Conservation (phyloP, 371 early-diverging fungal species). For the Mortierella sp. region DNA sequence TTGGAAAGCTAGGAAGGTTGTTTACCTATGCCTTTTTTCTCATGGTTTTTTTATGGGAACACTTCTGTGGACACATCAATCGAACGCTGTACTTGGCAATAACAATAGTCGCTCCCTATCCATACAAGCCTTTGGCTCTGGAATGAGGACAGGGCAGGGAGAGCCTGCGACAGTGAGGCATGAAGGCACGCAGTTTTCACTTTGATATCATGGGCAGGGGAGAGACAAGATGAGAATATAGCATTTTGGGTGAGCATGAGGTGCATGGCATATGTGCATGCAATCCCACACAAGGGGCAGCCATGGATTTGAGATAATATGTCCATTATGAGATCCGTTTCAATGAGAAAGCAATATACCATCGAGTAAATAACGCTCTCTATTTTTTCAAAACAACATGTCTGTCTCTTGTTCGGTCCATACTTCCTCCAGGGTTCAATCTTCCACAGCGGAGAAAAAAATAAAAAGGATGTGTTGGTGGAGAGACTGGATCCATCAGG, state of each 20-base stretch:
- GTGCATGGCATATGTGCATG: not conserved
- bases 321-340: too few species aligned
- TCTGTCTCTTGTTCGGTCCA: not conserved
- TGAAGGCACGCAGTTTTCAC: not conserved
- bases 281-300: not conserved
- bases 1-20: not conserved
- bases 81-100: not conserved
- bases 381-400: not conserved
- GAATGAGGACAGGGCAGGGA: not conserved
- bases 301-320: not conserved
- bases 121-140: not conserved
- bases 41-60: not conserved
- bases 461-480: too few species aligned
- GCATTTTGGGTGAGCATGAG: not conserved
- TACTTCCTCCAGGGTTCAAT: conserved; percentile 7
- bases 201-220: not conserved
- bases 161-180: not conserved
- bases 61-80: not conserved
- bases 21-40: not conserved
- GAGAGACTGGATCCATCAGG: too few species aligned
- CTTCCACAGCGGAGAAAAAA: not conserved
- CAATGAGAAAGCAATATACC: not conserved
- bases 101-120: not conserved
- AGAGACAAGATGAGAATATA: not conserved
- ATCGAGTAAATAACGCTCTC: not conserved